Base-by-base conservation (phyloP, 495 filamentous ascomycete genomes). In the Jackrogersella minutella region DNA sequence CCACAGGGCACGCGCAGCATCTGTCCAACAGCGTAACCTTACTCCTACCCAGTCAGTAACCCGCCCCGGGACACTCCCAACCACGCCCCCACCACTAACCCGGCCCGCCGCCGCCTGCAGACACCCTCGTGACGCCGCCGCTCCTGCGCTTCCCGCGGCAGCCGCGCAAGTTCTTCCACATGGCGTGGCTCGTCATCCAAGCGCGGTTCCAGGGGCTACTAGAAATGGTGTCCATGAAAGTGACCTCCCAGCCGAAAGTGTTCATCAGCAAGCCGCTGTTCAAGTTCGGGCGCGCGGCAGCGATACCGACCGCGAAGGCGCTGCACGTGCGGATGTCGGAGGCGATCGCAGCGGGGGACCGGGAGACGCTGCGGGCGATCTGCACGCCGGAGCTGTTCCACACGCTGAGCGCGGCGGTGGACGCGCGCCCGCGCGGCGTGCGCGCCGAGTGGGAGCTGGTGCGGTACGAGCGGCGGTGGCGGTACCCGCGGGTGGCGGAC, bases 291-390 rank as follows among this genome's bases (percentile, higher is more conserved):
- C 77, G 77, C 10, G 65, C 75, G 28, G 53, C 74, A 31, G 75
- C 82, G 22, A 78, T 81, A 11, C 77, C 80, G 14, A 79, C 78
- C 8, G 90, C 87, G 11, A 78, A 84, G 52, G 79, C 79, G 0
- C 77, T 95, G 10, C 89, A 96, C 72, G 65, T 78, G 19, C 72
- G 81, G 62, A 91, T 96, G 87, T 90, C 91, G 68, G 83, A 82
- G 56, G 87, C 90, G 7, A 84, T 94, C 58, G 92, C 92, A 26
- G 62, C 74, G 10, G 91, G 87, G 61, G 86, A 93, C 75, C 75
- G 80, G 40, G 58, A 73, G 3, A 82, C 80, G 11, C 69, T 96
- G 13, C 80, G 81, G 43, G 77, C 75, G 21, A 81, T 90, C 28
- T 90, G 89, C 78, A 79, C 80, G 28, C 80, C 82, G 21, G 85